Evolutionary conservation across 23 red algal species (phyloP).

Genomic region (Chondrus crispus): DNA sequence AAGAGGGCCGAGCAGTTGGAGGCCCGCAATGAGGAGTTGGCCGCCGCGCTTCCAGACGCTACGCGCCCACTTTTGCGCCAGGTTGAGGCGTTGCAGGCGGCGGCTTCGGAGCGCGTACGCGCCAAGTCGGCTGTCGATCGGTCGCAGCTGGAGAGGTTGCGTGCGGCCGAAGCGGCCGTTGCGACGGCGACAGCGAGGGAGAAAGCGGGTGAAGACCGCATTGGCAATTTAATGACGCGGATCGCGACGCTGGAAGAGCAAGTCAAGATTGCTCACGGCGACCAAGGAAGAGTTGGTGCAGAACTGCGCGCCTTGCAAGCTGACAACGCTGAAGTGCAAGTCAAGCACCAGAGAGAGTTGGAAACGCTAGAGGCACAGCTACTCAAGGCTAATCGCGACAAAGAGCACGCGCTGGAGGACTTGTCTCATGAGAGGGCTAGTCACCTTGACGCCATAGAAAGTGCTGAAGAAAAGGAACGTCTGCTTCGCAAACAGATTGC

Average conservation of each 20-base stretch:
- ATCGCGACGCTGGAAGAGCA: constrained; percentile 32
- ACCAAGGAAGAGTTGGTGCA: background rate
- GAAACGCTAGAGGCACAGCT: constrained; percentile 20
- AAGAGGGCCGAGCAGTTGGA: constrained; percentile 36
- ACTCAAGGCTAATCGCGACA: constrained; percentile 2
- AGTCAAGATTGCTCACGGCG: constrained; percentile 17
- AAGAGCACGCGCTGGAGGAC: constrained; percentile 24
- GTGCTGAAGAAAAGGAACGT: constrained; percentile 24
- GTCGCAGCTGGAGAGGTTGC: constrained; percentile 52
- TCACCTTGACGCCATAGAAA: constrained; percentile 44
- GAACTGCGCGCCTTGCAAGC: constrained; percentile 6
- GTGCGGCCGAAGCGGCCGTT: constrained; percentile 39
- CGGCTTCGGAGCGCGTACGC: constrained; percentile 29
- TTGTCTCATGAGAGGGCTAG: constrained; percentile 38
- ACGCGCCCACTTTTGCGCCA: constrained; percentile 77
- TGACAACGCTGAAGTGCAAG: background rate
- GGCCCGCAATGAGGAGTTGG: constrained; percentile 68
- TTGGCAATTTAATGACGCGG: constrained; percentile 17
- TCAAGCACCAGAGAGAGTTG: constrained; percentile 14
- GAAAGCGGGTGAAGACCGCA: background rate
- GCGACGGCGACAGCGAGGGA: constrained; percentile 18
- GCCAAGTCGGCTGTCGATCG: constrained; percentile 39
- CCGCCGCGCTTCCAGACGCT: constrained; percentile 57
- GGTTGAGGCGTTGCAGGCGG: constrained; percentile 71
- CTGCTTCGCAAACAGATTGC: constrained; percentile 20